Evolutionary conservation across 257 asterid species (phyloP), one percentile per base, ranked within the genome.

Genomic region (Capsicum pubescens): DNA sequence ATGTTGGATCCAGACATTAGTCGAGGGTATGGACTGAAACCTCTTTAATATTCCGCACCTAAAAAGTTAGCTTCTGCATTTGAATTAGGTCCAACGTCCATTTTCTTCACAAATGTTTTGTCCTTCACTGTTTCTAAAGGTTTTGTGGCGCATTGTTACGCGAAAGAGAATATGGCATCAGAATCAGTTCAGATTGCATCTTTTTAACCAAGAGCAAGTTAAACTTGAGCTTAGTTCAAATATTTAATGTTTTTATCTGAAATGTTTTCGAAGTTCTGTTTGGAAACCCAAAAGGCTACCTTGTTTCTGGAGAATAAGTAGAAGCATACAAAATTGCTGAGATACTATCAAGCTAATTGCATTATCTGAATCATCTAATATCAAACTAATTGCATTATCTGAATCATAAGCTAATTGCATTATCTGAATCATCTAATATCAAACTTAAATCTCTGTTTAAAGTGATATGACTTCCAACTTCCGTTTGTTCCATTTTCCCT

Each of bases 301-400:
- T 46, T 21, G 81, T 21, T 76, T 76, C 10, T 76, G 19, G 21
- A 52, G 46, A 74, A 74, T 64, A 77, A 77, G 64, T 26, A 76
- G 7, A 13, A 74, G 8, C 6, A 54, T 54, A 54, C 26, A 54
- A 77, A 69, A 52, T 77, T 26, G 48, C 50, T 26, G 81, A 44
- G 48, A 44, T 44, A 44, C 7, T 44, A 44, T 5, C 48, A 44
- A 64, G 71, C 44, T 26, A 6, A 64, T 64, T 64, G 21, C 46
- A 76, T 74, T 3, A 4, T 8, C 61, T 21, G 16, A 50, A 26
- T 26, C 32, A 26, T 26, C 32, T 26, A 26, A 26, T 26, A 26
- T 26, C 32, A 26, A 26, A 26, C 32, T 26, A 26, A 26, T 26
- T 26, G 32, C 32, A 26, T 26, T 26, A 26, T 26, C 32, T 26